Percentiles rank a stretch among this genome's conserved stretches.
Conservation (phyloP, 2,329 filamentous ascomycete species). For the Elsinoe fawcettii region DNA sequence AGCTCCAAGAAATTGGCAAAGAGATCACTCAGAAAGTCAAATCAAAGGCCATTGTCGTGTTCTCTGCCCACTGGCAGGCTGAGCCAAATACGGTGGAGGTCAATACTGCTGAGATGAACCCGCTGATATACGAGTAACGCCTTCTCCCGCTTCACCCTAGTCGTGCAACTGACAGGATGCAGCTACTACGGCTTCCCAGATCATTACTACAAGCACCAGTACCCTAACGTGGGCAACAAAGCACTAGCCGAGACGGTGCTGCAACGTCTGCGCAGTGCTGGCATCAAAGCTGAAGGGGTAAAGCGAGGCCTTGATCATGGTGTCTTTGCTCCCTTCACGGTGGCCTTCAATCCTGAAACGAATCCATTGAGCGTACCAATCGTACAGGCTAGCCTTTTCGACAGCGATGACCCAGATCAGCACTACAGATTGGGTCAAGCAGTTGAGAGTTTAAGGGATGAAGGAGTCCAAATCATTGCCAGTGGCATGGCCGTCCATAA, state of each 20-base stretch:
- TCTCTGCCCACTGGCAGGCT: slow-evolving; percentile 72
- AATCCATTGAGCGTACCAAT: slow-evolving; percentile 47
- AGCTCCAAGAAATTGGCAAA: slow-evolving; percentile 56
- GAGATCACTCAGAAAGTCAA: slow-evolving; percentile 65
- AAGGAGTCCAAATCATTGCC: slow-evolving; percentile 60
- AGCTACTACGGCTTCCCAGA: slow-evolving; percentile 65
- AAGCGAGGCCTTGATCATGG: slow-evolving; percentile 66
- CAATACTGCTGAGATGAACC: slow-evolving; percentile 56
- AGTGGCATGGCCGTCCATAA: slow-evolving; percentile 61
- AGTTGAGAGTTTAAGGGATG: slow-evolving; percentile 56
- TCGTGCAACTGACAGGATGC: neutral
- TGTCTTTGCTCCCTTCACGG: slow-evolving; percentile 64
- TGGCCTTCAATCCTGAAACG: slow-evolving; percentile 36
- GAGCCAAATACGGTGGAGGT: slow-evolving; percentile 50
- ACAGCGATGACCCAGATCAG: slow-evolving; percentile 54
- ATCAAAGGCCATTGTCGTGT: slow-evolving; percentile 64
- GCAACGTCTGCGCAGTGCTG: slow-evolving; percentile 45
- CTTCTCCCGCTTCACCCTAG: neutral
- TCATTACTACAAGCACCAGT: slow-evolving; percentile 61
- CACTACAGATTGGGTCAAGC: slow-evolving; percentile 63
- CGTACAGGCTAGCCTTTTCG: slow-evolving; percentile 64
- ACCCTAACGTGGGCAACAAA: slow-evolving; percentile 55
- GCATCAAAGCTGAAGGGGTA: slow-evolving; percentile 53
- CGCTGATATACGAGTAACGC: slow-evolving; percentile 59
- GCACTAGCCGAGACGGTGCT: slow-evolving; percentile 54